Evolutionary conservation across 768 basidiomycete species (phyloP).

Genomic region (Clavulina sp.): DNA sequence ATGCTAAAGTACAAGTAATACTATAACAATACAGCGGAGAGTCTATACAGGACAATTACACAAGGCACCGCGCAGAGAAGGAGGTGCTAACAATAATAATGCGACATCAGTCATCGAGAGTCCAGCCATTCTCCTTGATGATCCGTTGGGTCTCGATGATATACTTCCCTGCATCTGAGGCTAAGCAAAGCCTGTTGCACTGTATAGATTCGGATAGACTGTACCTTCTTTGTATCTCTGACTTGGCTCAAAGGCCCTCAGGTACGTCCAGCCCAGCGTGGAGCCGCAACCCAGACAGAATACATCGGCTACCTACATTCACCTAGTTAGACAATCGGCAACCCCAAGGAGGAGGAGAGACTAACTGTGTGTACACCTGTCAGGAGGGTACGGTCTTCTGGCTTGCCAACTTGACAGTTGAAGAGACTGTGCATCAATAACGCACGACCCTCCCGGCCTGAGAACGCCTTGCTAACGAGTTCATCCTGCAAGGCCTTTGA

Average conservation of each 20-base stretch:
- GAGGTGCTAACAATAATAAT: too few relatives aligned
- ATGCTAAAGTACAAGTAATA: too few relatives aligned
- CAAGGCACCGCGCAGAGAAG: too few relatives aligned
- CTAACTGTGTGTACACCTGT: slow-evolving; percentile 13
- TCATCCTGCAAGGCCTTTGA: slow-evolving; percentile 12
- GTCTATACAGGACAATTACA: too few relatives aligned
- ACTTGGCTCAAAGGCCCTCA: slow-evolving; percentile 9
- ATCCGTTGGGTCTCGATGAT: slow-evolving; percentile 13
- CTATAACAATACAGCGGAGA: too few relatives aligned
- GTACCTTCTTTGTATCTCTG: slow-evolving; percentile 12
- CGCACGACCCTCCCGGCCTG: slow-evolving; percentile 11
- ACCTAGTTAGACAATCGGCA: not conserved
- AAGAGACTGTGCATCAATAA: slow-evolving; percentile 11
- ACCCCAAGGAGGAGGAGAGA: not conserved
- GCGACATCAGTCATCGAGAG: slow-evolving; percentile 5
- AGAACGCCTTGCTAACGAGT: slow-evolving; percentile 13
- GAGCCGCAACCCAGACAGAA: slow-evolving; percentile 10
- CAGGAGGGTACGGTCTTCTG: slow-evolving; percentile 10
- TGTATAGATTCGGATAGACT: not conserved
- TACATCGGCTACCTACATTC: slow-evolving; percentile 12
- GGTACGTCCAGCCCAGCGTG: slow-evolving; percentile 12
- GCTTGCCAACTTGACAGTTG: slow-evolving; percentile 11
- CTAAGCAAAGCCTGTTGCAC: too few relatives aligned
- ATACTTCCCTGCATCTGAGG: slow-evolving; percentile 7
- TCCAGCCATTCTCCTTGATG: slow-evolving; percentile 11